Percentiles rank a stretch among this genome's conserved stretches.
These are phyloP conservation scores for Mallotus japonicus DNA, from an alignment of 441 rosid species.

Conservation along the genomic window DNA sequence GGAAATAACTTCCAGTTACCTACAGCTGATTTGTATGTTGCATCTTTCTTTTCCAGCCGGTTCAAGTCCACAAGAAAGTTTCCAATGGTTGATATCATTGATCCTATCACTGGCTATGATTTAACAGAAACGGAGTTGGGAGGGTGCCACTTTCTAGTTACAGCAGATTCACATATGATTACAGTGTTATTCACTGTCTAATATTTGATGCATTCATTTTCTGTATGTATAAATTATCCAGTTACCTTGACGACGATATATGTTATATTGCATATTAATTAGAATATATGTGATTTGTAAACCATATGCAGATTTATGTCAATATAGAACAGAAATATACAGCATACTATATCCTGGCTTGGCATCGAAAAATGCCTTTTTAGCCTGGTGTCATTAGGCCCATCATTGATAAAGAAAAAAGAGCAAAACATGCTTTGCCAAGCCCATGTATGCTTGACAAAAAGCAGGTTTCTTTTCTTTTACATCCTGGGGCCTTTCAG, in stretches of 20 bases:
- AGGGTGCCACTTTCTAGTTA: neutral
- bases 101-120: constrained; percentile 24
- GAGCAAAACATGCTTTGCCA: neutral
- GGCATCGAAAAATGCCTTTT: no score
- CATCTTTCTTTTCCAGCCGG: constrained; percentile 30
- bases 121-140: neutral
- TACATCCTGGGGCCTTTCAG: neutral
- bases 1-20: no score
- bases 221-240: neutral
- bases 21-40: no score
- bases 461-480: neutral
- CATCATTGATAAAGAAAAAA: neutral
- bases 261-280: no score
- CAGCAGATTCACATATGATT: neutral
- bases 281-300: no score
- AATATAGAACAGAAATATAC: no score
- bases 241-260: no score
- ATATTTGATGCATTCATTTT: neutral
- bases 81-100: constrained; percentile 25
- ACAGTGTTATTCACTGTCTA: neutral
- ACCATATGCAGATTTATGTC: no score
- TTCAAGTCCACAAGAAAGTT: constrained; percentile 19
- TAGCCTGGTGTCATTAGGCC: neutral
- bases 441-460: neutral
- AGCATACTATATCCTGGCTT: no score